phyloP scores from a whole-genome alignment of 148 eudicot species.

The Chenopodium album region DNA sequence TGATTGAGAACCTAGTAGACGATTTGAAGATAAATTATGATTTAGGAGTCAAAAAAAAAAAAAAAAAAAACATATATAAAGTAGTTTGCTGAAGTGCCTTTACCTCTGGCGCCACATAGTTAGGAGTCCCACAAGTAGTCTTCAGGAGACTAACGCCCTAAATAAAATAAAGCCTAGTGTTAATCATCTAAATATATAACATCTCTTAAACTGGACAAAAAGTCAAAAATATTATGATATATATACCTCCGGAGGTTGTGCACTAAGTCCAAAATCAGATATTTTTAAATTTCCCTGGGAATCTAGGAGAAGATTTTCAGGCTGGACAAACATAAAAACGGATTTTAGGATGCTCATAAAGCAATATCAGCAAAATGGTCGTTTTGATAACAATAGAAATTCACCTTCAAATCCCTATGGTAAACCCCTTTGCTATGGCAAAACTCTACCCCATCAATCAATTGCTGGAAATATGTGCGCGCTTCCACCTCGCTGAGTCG shows the following conservation, averaged over 20 bases:
- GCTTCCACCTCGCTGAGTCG: slow-evolving; percentile 89
- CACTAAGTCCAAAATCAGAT: slow-evolving; percentile 98
- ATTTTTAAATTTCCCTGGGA: slow-evolving; percentile 91
- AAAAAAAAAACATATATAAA: not conserved
- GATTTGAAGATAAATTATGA: slow-evolving; percentile 6
- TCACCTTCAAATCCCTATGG: slow-evolving; percentile 93
- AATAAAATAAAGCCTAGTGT: slow-evolving; percentile 25
- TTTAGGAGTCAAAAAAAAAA: not conserved
- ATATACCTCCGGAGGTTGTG: slow-evolving; percentile 81
- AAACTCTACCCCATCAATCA: slow-evolving; percentile 86
- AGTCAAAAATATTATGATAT: slow-evolving; percentile 8
- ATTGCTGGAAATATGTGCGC: slow-evolving; percentile 79
- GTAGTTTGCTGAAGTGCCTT: not conserved
- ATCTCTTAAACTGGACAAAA: slow-evolving; percentile 12
- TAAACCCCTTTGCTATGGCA: slow-evolving; percentile 96
- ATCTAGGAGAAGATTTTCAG: slow-evolving; percentile 95
- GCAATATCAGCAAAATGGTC: slow-evolving; percentile 10
- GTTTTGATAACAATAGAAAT: slow-evolving; percentile 15
- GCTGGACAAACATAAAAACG: slow-evolving; percentile 49
- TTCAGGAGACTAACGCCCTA: slow-evolving; percentile 87
- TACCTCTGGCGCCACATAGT: slow-evolving; percentile 99
- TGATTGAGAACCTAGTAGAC: slow-evolving; percentile 79
- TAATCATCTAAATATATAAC: slow-evolving; percentile 2
- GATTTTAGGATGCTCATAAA: slow-evolving; percentile 18
- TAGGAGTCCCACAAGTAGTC: slow-evolving; percentile 98